phyloP scores from a whole-genome alignment of 2,329 filamentous ascomycete genomes.

The Balansia obtecta region DNA sequence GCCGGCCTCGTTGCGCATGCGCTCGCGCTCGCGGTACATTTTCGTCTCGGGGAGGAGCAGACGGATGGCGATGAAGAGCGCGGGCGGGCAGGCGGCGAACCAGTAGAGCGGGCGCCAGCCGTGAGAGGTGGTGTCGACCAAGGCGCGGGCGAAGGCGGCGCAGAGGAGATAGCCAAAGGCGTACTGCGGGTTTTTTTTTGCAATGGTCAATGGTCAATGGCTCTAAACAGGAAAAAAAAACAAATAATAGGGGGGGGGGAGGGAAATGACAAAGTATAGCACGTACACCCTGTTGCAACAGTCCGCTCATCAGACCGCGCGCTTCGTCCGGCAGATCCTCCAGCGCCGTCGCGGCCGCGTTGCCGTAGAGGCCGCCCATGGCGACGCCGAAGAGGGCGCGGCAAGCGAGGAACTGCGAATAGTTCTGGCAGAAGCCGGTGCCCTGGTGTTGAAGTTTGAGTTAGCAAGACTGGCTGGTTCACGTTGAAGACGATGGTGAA shows the following conservation, averaged over 20 bases:
- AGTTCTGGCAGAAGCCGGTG: constrained; percentile 58
- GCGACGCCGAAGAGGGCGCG: constrained; percentile 66
- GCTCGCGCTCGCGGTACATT: constrained; percentile 54
- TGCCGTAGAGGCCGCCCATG: constrained; percentile 73
- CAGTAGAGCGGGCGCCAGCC: constrained; percentile 80
- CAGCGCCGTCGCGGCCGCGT: constrained; percentile 65
- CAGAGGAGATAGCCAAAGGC: constrained; percentile 52
- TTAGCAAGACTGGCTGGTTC: not conserved
- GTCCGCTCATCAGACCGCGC: constrained; percentile 62
- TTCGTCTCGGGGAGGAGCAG: constrained; percentile 69
- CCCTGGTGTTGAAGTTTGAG: constrained; percentile 20
- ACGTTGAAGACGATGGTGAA: no score
- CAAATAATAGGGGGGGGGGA: not conserved
- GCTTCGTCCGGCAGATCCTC: constrained; percentile 59
- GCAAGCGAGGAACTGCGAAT: constrained; percentile 60
- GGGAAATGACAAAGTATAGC: not conserved
- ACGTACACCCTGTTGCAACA: constrained; percentile 56
- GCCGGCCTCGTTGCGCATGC: constrained; percentile 37
- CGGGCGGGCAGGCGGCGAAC: constrained; percentile 73
- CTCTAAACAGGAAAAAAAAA: not conserved
- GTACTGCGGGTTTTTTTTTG: no score
- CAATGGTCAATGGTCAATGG: no score
- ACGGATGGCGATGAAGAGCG: constrained; percentile 70
- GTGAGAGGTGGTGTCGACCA: constrained; percentile 66
- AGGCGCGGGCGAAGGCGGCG: constrained; percentile 46